A percentile compares a stretch with the other conserved stretches of the same genome.
Conservation (phyloP, 2,329 filamentous ascomycete genomes). For the Leptographium lundbergii region DNA sequence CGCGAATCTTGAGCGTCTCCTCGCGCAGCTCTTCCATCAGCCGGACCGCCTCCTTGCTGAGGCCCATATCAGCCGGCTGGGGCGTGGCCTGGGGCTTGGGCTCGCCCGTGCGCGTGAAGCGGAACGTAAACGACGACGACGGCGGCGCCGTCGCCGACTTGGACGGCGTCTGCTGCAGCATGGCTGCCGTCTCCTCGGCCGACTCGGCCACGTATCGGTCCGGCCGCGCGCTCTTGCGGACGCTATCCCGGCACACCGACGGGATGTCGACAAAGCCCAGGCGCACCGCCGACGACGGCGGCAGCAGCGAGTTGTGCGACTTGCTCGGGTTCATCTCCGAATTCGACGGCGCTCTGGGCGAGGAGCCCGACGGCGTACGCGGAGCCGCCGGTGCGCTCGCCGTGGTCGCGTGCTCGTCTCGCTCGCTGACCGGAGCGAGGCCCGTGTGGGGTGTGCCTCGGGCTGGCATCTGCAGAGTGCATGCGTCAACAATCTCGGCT, state of each 20-base stretch:
- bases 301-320: conserved; percentile 60
- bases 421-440: background rate
- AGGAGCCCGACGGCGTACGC: conserved; percentile 50
- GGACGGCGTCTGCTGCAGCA: conserved; percentile 49
- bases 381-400: conserved; percentile 24
- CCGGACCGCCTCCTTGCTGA: conserved; percentile 48
- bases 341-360: conserved; percentile 54
- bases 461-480: background rate
- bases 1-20: conserved; percentile 59
- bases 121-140: conserved; percentile 50
- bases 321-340: conserved; percentile 90
- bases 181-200: conserved; percentile 21
- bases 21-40: conserved; percentile 58
- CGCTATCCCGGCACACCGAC: conserved; percentile 4
- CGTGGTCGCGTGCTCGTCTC: conserved; percentile 6
- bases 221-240: conserved; percentile 17
- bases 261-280: conserved; percentile 73
- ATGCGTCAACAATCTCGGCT: background rate
- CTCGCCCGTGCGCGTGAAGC: conserved; percentile 31
- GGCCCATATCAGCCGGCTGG: conserved; percentile 26
- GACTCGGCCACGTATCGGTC: conserved; percentile 9
- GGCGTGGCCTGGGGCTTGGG: too few species aligned
- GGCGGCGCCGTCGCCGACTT: conserved; percentile 39
- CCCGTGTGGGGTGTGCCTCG: background rate
- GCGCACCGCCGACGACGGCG: conserved; percentile 66